A percentile compares a stretch with the other conserved stretches of the same genome.
Evolutionary conservation across 495 filamentous ascomycete species (phyloP).

Genomic region (Penicillium simplicissimum): DNA sequence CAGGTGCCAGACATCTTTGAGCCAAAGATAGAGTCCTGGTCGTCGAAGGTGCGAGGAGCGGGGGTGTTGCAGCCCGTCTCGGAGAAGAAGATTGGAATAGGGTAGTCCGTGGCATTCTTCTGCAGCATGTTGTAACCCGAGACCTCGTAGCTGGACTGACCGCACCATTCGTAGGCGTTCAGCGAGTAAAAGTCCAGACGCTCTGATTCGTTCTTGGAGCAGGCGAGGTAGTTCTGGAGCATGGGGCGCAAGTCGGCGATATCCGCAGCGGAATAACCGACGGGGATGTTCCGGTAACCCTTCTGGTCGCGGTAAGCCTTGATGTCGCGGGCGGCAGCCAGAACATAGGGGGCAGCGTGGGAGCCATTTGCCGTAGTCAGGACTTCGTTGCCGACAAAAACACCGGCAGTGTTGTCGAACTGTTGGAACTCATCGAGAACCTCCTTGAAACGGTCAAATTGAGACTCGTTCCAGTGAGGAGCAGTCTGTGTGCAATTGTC

Average conservation of each 20-base stretch:
- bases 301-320: slow-evolving; percentile 78
- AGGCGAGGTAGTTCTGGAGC: slow-evolving; percentile 87
- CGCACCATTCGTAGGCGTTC: slow-evolving; percentile 90
- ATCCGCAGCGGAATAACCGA: slow-evolving; percentile 91
- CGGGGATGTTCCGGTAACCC: slow-evolving; percentile 77
- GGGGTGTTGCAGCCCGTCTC: slow-evolving; percentile 77
- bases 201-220: slow-evolving; percentile 65
- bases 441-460: slow-evolving; percentile 62
- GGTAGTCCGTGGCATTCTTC: slow-evolving; percentile 56
- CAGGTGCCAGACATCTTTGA: slow-evolving; percentile 69
- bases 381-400: slow-evolving; percentile 89
- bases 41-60: slow-evolving; percentile 68
- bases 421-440: slow-evolving; percentile 78
- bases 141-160: slow-evolving; percentile 57
- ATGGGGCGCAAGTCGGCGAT: slow-evolving; percentile 78
- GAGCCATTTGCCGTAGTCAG: slow-evolving; percentile 58
- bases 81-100: slow-evolving; percentile 82
- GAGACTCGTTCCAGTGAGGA: slow-evolving; percentile 68
- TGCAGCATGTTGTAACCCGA: slow-evolving; percentile 74
- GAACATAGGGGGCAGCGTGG: slow-evolving; percentile 74
- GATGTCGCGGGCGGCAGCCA: slow-evolving; percentile 76
- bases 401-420: slow-evolving; percentile 77
- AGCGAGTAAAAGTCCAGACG: slow-evolving; percentile 80
- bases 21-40: slow-evolving; percentile 77
- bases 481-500: slow-evolving; percentile 21